Percentiles rank a stretch among this genome's conserved stretches.
These are phyloP conservation scores for Herpotrichia juniperi DNA, from an alignment of 2,329 filamentous ascomycete genomes.

Conservation along the genomic window DNA sequence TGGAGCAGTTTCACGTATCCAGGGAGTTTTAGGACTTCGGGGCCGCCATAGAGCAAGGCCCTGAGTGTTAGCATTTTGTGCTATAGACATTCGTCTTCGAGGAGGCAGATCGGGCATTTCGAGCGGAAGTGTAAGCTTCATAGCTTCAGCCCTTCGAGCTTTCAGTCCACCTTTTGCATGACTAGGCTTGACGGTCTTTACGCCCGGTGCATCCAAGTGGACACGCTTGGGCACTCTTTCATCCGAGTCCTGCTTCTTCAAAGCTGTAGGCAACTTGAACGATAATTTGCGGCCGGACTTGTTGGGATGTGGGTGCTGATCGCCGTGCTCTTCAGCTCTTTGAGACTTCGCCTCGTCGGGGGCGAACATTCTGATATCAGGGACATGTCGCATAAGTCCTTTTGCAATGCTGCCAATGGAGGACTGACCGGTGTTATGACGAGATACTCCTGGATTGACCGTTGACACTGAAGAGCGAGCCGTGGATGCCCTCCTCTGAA, in stretches of 20 bases:
- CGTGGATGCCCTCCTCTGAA: slow-evolving; percentile 12
- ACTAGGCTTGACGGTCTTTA: neutral
- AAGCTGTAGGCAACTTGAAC: neutral
- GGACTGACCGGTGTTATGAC: slow-evolving; percentile 22
- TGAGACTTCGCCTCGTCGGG: neutral
- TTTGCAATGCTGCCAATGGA: slow-evolving; percentile 33
- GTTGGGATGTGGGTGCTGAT: neutral
- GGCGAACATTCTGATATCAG: slow-evolving; percentile 28
- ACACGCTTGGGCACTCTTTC: neutral
- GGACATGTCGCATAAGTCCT: slow-evolving; percentile 25
- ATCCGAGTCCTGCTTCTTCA: neutral
- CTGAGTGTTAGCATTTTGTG: slow-evolving; percentile 6
- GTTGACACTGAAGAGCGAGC: slow-evolving; percentile 6
- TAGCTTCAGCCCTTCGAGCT: slow-evolving; percentile 25
- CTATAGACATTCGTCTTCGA: slow-evolving; percentile 17
- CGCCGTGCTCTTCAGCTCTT: neutral
- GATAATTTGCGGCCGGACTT: slow-evolving; percentile 2
- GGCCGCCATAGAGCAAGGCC: slow-evolving; percentile 28
- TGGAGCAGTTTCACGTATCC: slow-evolving; percentile 16
- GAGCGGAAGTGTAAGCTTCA: slow-evolving; percentile 34
- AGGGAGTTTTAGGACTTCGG: slow-evolving; percentile 35
- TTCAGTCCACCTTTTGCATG: slow-evolving; percentile 24
- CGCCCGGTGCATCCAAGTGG: neutral
- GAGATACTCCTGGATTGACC: slow-evolving; percentile 10
- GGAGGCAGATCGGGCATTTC: slow-evolving; percentile 26